A percentile compares a stretch with the other conserved stretches of the same genome.
These are phyloP conservation scores for Mycena alexandri DNA, from an alignment of 768 basidiomycete species.

Conservation along the genomic window DNA sequence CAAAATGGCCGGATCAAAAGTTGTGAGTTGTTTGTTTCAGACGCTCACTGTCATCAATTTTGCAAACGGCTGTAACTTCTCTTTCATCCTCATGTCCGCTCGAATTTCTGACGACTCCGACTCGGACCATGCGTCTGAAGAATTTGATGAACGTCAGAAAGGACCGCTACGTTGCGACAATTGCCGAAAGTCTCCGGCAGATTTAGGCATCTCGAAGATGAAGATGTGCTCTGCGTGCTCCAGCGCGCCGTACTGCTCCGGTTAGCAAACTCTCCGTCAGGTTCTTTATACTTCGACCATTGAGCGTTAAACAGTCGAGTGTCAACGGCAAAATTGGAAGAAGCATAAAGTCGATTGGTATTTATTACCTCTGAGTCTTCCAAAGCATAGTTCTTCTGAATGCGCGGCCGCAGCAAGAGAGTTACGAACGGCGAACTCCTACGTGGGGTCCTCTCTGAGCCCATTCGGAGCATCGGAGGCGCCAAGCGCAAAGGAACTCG, in stretches of 20 bases:
- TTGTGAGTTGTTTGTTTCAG: too few species aligned
- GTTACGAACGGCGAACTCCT: conserved; percentile 22
- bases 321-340: conserved; percentile 27
- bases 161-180: conserved; percentile 19
- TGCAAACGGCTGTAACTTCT: too few species aligned
- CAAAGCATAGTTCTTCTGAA: not conserved
- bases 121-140: not conserved
- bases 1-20: too few species aligned
- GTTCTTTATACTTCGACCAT: too few species aligned
- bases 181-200: conserved; percentile 18
- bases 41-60: too few species aligned
- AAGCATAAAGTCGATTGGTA: conserved; percentile 22
- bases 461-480: conserved; percentile 9
- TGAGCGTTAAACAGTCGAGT: conserved; percentile 22
- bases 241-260: conserved; percentile 28
- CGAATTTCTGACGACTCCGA: not conserved
- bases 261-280: not conserved
- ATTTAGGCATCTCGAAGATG: conserved; percentile 15
- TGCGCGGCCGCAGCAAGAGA: conserved; percentile 2
- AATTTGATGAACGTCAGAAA: not conserved
- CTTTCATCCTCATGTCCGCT: not conserved
- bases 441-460: not conserved
- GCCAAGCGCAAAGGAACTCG: conserved; percentile 8
- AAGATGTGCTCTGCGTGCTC: conserved; percentile 26
- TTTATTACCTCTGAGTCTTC: not conserved